Conservation (phyloP, 1,139 yeast species). For the Tardiomyces blankii region DNA sequence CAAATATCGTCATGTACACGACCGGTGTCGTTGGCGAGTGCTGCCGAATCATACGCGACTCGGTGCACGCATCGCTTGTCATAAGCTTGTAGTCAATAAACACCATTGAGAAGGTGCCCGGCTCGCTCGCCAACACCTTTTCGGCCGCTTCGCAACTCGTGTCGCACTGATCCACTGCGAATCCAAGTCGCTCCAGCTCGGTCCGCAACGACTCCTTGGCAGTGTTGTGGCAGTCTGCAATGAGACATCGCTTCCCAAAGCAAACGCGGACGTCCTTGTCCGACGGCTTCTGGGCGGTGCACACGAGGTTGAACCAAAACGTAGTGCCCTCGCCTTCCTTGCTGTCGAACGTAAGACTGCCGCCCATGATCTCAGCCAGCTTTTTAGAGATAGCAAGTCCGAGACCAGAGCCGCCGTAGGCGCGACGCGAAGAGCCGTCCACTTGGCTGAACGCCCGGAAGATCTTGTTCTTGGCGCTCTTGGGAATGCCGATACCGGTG, state of each 20-base stretch:
- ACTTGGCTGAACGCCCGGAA: constrained; percentile 53
- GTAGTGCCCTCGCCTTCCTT: constrained; percentile 42
- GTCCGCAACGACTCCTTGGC: constrained; percentile 29
- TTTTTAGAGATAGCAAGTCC: constrained; percentile 51
- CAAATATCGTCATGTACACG: constrained; percentile 15
- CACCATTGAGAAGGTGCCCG: constrained; percentile 14
- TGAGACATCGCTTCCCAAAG: constrained; percentile 23
- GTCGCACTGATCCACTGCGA: constrained; percentile 22
- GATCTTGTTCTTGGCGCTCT: constrained; percentile 35
- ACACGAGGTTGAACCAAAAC: constrained; percentile 34
- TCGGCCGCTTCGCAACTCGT: constrained; percentile 10
- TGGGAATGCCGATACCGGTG: constrained; percentile 55
- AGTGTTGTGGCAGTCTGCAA: constrained; percentile 28
- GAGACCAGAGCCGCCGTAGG: constrained; percentile 50
- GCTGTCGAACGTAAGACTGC: constrained; percentile 41
- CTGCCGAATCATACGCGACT: neutral
- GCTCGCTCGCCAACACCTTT: constrained; percentile 7
- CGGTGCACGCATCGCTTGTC: constrained; percentile 5
- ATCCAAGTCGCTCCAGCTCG: constrained; percentile 26
- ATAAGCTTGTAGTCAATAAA: constrained; percentile 17
- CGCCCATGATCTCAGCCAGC: constrained; percentile 49
- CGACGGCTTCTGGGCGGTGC: constrained; percentile 16
- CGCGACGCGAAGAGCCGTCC: constrained; percentile 47
- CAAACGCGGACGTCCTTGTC: constrained; percentile 17
- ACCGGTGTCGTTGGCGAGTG: constrained; percentile 3